Base-by-base conservation (phyloP, 768 basidiomycete genomes). In the Lactarius akahatsu region DNA sequence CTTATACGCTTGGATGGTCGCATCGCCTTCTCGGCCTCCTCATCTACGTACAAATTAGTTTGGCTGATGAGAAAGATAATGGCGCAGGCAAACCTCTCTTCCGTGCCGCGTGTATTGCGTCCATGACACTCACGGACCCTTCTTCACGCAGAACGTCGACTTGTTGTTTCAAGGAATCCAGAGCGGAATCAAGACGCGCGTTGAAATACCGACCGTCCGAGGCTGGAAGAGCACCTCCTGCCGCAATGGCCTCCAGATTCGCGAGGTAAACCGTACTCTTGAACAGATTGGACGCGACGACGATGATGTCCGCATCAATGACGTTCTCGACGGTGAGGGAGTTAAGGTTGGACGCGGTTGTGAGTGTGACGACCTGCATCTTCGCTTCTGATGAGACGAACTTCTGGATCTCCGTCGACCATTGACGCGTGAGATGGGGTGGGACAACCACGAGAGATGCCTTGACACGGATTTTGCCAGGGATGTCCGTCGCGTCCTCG, bases 121-220 rank as follows among this genome's bases (percentile, higher is more conserved):
- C 79, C 76, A 85, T 77, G 13, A 90, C 91, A 1, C 81, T 83
- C 2, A 76, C 73, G 0, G 91, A 79, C 8, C 91, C 92, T 55
- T 91, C 79, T 7, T 83, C 80, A 66, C 84, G 82, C 20, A 98
- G 77, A 7, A 83, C 80, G 38, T 90, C 86, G 3, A 90, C 86
- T 70, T 96, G 94, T 1, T 73, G 76, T 71, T 81, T 80, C 43
- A 96, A 78, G 1, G 83, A 78, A 10, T 78, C 78, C 59, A 91
- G 77, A 28, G 83, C 80, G 52, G 85, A 82, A 23, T 90, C 86
- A 26, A 96, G 80, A 36, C 90, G 84, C n/a, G 89, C 88, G 61
- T 90, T 88, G 81, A 96, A 97, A 78, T 94, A 94, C 23, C 96
- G 86, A 15, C 93, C 93, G 40, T 93, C 90, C n/a, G 78, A 77